A percentile compares a stretch with the other conserved stretches of the same genome.
Evolutionary conservation across 1,284 basidiomycete genomes (phyloP).

Genomic region (Porogramme epimiltina): DNA sequence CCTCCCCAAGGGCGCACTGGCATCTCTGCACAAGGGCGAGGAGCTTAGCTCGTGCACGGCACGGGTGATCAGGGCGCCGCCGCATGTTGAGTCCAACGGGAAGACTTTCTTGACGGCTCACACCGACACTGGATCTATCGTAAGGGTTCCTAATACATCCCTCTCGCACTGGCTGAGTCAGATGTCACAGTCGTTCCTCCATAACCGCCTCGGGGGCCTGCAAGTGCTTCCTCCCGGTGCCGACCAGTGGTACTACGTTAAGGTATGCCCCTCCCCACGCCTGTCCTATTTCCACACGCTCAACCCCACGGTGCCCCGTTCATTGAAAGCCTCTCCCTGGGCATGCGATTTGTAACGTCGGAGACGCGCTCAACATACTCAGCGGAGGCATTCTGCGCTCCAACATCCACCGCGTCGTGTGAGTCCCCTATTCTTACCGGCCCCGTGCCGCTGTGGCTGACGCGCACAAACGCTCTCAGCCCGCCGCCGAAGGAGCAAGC

Average conservation of each 20-base stretch:
- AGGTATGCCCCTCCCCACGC: slow-evolving; percentile 35
- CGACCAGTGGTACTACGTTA: slow-evolving; percentile 66
- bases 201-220: slow-evolving; percentile 69
- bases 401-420: slow-evolving; percentile 39
- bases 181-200: slow-evolving; percentile 51
- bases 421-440: too few species aligned
- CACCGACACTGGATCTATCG: slow-evolving; percentile 37
- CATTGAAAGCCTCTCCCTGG: slow-evolving; percentile 34
- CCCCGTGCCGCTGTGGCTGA: too few species aligned
- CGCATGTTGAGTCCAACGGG: slow-evolving; percentile 4
- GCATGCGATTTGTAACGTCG: slow-evolving; percentile 38
- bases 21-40: slow-evolving; percentile 21
- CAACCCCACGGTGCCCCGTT: background rate
- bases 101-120: slow-evolving; percentile 27
- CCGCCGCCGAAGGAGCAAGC: slow-evolving; percentile 33
- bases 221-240: slow-evolving; percentile 66
- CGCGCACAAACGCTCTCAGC: too few species aligned
- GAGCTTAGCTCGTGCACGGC: slow-evolving; percentile 15
- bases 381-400: slow-evolving; percentile 41
- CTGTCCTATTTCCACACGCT: background rate
- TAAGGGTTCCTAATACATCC: slow-evolving; percentile 5
- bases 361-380: slow-evolving; percentile 40
- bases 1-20: slow-evolving; percentile 31
- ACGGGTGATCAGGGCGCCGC: slow-evolving; percentile 32
- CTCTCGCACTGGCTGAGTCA: background rate